Evolutionary conservation across 352 stramenopile genomes (phyloP), one percentile per base, ranked within the genome.

Genomic region (Pythium utonaiense): DNA sequence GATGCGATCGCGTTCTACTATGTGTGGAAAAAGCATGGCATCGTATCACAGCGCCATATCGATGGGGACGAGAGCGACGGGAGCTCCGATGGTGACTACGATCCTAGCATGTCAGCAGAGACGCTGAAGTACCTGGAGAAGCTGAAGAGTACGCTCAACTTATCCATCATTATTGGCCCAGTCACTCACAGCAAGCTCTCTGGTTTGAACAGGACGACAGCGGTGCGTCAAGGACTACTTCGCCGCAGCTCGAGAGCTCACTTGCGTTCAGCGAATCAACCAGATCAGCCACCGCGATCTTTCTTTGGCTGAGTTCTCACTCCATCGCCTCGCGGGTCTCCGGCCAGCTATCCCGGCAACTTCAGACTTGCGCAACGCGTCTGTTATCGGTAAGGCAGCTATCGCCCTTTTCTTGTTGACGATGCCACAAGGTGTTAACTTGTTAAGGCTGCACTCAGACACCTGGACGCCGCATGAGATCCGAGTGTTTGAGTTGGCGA

Each of bases 1-100:
- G 76, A 94, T 48, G 77, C 74, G 17, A 86, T 95, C 25, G 76
- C 74, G 12, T 86, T 93, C 27, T 95, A 94, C 52, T 95, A 95
- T 55, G 72, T 93, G 27, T 95, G 86, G 86, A 95, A 95, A 53
- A 92, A 89, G 52, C 78, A 89, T 30, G 80, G 80, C 4, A 13
- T 62, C 13, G 25, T 63, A 2, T 48, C 57, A 1, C 28, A 52
- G 5, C 57, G 55, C 6, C 52, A 58, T 42, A 33, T 21, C 3
- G 60, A 62, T 17, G 60, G 36, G 12, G 60, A 65, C 47, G 65
- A 69, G 40, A 63, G 56, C 25, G 65, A 72, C 9, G 55, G 49
- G 16, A 60, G 36, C 19, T 69, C 57, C 0, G 60, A 69, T 12
- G 59, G 53, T 0, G 71, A 87, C 50, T 75, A 77, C 45, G 77